These are phyloP conservation scores for Coemansia sp. DNA, from an alignment of 192 early-diverging fungal species.

Conservation along the genomic window DNA sequence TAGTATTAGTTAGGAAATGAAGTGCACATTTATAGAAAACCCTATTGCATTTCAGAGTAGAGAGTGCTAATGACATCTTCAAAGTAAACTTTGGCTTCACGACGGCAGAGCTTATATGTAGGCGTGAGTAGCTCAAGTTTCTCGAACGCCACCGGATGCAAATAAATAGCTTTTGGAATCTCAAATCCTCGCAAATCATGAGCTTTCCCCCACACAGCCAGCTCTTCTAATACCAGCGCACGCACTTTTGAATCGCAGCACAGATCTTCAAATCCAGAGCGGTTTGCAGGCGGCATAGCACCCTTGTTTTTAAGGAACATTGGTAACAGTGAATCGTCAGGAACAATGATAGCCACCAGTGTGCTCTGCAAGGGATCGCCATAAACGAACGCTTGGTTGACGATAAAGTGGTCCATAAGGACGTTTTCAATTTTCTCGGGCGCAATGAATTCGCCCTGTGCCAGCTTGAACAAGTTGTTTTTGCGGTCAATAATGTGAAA, in stretches of 20 bases:
- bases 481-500: conserved; percentile 80
- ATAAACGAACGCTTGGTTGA: conserved; percentile 74
- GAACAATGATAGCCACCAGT: conserved; percentile 75
- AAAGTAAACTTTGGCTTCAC: conserved; percentile 44
- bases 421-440: conserved; percentile 84
- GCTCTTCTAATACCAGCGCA: conserved; percentile 49
- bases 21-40: too few relatives aligned
- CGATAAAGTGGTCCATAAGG: conserved; percentile 55
- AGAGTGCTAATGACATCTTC: conserved; percentile 68
- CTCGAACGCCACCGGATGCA: conserved; percentile 69
- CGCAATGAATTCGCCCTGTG: conserved; percentile 76
- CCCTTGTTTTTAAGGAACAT: conserved; percentile 37
- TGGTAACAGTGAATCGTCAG: conserved; percentile 57
- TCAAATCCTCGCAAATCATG: conserved; percentile 70
- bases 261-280: conserved; percentile 53
- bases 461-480: conserved; percentile 83
- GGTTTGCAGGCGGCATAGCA: conserved; percentile 9
- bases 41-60: neutral
- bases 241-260: conserved; percentile 57
- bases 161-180: conserved; percentile 59
- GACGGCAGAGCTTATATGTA: conserved; percentile 63
- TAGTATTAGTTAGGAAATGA: too few relatives aligned
- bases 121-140: conserved; percentile 77
- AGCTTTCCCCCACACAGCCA: conserved; percentile 56
- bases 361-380: conserved; percentile 73